Conservation (phyloP, 2,329 filamentous ascomycete genomes). For the Aspergillus tubingensis region DNA sequence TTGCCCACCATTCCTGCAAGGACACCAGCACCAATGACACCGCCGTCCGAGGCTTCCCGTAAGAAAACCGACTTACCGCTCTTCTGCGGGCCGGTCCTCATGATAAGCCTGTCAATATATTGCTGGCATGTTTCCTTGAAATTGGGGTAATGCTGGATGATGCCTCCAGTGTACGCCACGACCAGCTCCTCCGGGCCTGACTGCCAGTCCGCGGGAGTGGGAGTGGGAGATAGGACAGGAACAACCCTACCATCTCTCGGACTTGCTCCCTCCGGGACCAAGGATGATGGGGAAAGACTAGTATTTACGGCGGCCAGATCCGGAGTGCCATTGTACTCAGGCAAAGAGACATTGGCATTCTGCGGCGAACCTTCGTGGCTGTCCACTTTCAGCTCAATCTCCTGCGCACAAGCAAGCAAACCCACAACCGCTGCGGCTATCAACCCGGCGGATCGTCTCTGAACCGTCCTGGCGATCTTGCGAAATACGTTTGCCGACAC, state of each 20-base stretch:
- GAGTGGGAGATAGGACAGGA: constrained; percentile 38
- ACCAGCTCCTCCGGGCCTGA: constrained; percentile 62
- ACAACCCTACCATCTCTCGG: constrained; percentile 28
- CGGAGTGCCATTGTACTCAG: constrained; percentile 28
- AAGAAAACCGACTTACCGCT: constrained; percentile 54
- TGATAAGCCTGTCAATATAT: constrained; percentile 62
- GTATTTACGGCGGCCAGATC: constrained; percentile 21
- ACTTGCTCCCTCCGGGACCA: not conserved
- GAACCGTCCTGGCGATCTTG: constrained; percentile 68
- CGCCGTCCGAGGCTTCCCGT: constrained; percentile 55
- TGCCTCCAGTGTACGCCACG: constrained; percentile 77
- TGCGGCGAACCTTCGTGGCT: constrained; percentile 41
- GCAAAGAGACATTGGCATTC: constrained; percentile 27
- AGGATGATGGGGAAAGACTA: constrained; percentile 10
- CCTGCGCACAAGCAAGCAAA: constrained; percentile 67
- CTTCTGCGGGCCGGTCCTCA: constrained; percentile 47
- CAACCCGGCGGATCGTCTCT: constrained; percentile 71
- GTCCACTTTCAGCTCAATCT: constrained; percentile 55
- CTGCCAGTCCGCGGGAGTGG: constrained; percentile 41
- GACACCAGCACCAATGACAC: constrained; percentile 59
- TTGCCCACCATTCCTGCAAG: constrained; percentile 51
- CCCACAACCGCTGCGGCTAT: constrained; percentile 73
- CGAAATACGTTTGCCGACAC: constrained; percentile 62
- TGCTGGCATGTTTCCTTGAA: constrained; percentile 70
- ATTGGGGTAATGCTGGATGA: constrained; percentile 76